These are phyloP conservation scores for Yarrowia galli DNA, from an alignment of 1,139 yeast genomes.

Conservation along the genomic window DNA sequence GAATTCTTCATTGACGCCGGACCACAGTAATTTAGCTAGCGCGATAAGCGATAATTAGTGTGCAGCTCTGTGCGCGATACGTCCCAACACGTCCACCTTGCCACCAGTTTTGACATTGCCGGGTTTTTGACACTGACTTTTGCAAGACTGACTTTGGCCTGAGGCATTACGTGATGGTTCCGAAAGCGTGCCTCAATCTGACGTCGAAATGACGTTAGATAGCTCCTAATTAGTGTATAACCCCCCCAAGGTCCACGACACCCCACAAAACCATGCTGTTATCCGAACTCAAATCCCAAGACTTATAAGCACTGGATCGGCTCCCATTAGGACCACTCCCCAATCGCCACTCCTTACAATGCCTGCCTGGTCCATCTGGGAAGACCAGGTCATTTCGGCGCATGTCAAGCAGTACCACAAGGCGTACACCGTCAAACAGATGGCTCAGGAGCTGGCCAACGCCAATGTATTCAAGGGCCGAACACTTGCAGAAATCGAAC, in stretches of 20 bases:
- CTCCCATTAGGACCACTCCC: background rate
- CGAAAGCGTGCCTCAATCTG: background rate
- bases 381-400: constrained; percentile 31
- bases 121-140: background rate
- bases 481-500: constrained; percentile 19
- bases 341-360: background rate
- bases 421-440: constrained; percentile 23
- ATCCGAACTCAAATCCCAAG: constrained; percentile 22
- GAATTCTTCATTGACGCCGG: no score
- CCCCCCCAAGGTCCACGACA: background rate
- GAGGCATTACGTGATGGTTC: background rate
- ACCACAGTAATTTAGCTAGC: no score
- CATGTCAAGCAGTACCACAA: constrained; percentile 34
- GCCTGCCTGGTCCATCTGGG: constrained; percentile 24
- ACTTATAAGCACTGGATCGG: background rate
- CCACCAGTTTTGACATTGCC: no score
- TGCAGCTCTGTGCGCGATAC: no score
- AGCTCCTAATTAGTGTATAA: background rate
- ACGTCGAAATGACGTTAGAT: background rate
- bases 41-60: no score
- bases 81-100: no score
- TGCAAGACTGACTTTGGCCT: no score
- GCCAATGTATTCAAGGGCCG: constrained; percentile 12
- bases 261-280: constrained; percentile 19
- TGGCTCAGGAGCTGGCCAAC: constrained; percentile 33